phyloP scores from a whole-genome alignment of 306 rosid species.

The Oemleria cerasiformis region DNA sequence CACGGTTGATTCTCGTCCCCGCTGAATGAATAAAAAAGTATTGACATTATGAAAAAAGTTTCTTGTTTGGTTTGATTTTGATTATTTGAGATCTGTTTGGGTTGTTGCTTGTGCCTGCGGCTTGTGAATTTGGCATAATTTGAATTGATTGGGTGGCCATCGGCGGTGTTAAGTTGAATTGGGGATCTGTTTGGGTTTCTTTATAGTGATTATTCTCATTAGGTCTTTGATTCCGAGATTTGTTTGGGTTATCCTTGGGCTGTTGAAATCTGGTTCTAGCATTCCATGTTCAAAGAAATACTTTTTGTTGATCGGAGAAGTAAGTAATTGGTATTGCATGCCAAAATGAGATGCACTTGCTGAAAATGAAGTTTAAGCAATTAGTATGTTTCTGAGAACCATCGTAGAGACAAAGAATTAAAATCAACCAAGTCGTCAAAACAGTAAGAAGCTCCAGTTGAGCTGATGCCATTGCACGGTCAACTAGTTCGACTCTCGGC shows the following conservation, averaged over 20 bases:
- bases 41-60: neutral
- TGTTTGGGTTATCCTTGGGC: slow-evolving; percentile 12
- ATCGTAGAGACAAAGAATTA: slow-evolving; percentile 23
- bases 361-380: slow-evolving; percentile 39
- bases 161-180: slow-evolving; percentile 3
- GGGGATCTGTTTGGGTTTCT: slow-evolving; percentile 11
- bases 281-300: neutral
- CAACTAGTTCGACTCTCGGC: too few species aligned
- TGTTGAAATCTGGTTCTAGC: slow-evolving; percentile 6
- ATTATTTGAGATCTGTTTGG: neutral
- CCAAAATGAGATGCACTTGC: slow-evolving; percentile 42
- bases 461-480: slow-evolving; percentile 36
- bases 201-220: neutral
- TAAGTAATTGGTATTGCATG: neutral
- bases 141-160: neutral
- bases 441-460: slow-evolving; percentile 20
- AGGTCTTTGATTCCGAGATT: slow-evolving; percentile 20
- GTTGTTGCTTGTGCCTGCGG: slow-evolving; percentile 5
- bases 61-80: slow-evolving; percentile 5
- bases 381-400: slow-evolving; percentile 37
- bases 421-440: slow-evolving; percentile 37
- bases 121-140: slow-evolving; percentile 18
- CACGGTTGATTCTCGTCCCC: neutral
- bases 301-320: slow-evolving; percentile 2
- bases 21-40: neutral